Conservation (phyloP, 805 yeast genomes). For the Candida silvatica region DNA sequence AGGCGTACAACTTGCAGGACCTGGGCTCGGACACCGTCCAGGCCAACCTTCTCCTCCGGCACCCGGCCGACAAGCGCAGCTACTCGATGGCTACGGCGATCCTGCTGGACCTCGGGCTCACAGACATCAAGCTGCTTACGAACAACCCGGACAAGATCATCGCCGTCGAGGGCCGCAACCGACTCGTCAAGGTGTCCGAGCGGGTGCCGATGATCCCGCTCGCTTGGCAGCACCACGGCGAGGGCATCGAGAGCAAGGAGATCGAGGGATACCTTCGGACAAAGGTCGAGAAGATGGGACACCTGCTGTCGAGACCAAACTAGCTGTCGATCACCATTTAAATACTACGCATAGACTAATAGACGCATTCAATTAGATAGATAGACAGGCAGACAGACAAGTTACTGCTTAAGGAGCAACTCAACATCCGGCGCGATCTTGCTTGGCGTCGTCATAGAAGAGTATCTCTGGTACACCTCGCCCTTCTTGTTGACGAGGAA, state of each 20-base stretch:
- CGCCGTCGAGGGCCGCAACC: constrained; percentile 86
- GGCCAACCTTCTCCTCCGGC: constrained; percentile 85
- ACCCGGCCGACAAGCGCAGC: constrained; percentile 97
- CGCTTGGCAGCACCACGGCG: constrained; percentile 61
- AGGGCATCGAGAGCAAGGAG: constrained; percentile 76
- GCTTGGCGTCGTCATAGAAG: constrained; percentile 62
- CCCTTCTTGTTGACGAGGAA: constrained; percentile 50
- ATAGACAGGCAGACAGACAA: no score
- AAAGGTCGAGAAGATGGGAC: constrained; percentile 97
- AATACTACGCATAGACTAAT: neutral
- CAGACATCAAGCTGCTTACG: constrained; percentile 69
- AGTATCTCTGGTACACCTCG: constrained; percentile 40
- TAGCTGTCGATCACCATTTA: neutral
- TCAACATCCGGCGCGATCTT: constrained; percentile 52
- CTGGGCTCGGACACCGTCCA: constrained; percentile 98
- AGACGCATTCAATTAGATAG: neutral
- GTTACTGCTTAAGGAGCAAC: constrained; percentile 31
- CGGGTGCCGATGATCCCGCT: constrained; percentile 96
- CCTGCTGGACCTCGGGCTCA: constrained; percentile 69
- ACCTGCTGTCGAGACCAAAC: constrained; percentile 44
- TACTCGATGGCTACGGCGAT: constrained; percentile 93
- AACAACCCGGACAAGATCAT: constrained; percentile 94
- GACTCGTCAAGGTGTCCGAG: constrained; percentile 67
- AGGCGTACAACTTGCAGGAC: constrained; percentile 95
- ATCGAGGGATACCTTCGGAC: constrained; percentile 91